Percentiles rank a stretch among this genome's conserved stretches.
These are phyloP conservation scores for Talaromyces sp. DNA, from an alignment of 2,329 filamentous ascomycete species.

Conservation along the genomic window DNA sequence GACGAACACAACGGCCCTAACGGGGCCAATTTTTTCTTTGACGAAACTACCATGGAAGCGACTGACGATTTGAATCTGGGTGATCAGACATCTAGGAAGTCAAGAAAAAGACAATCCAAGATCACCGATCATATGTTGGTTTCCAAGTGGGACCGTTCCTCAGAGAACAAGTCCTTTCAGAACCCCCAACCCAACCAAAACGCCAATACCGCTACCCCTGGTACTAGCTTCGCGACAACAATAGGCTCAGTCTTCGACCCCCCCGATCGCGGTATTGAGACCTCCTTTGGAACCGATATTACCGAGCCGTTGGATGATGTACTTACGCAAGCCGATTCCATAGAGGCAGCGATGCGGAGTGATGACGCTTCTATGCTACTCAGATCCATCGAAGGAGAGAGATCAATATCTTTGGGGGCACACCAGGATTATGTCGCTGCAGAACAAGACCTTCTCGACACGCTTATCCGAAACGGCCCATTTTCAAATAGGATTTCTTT, in stretches of 20 bases:
- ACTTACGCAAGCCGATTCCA: slow-evolving; percentile 21
- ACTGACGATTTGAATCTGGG: slow-evolving; percentile 16
- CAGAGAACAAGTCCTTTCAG: background rate
- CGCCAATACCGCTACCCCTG: background rate
- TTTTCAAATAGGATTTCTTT: slow-evolving; percentile 28
- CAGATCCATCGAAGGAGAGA: slow-evolving; percentile 5
- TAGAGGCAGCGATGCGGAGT: slow-evolving; percentile 21
- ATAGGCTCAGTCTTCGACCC: slow-evolving; percentile 15
- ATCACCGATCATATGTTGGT: slow-evolving; percentile 16
- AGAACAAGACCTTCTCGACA: slow-evolving; percentile 20
- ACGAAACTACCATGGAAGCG: slow-evolving; percentile 2
- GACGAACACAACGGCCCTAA: slow-evolving; percentile 18
- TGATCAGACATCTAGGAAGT: slow-evolving; percentile 12
- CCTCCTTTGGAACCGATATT: slow-evolving; percentile 27
- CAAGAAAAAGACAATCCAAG: slow-evolving; percentile 18
- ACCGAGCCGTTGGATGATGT: slow-evolving; percentile 19
- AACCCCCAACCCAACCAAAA: background rate
- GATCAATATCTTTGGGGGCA: background rate
- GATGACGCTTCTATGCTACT: slow-evolving; percentile 14
- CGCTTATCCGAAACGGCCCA: slow-evolving; percentile 29
- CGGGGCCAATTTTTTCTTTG: slow-evolving; percentile 13
- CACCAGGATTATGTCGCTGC: background rate
- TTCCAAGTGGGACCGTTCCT: slow-evolving; percentile 5
- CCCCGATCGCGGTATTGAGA: slow-evolving; percentile 7
- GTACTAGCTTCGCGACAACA: slow-evolving; percentile 23